phyloP scores from a whole-genome alignment of 2,329 filamentous ascomycete genomes.

The Incumbomyces lentus region DNA sequence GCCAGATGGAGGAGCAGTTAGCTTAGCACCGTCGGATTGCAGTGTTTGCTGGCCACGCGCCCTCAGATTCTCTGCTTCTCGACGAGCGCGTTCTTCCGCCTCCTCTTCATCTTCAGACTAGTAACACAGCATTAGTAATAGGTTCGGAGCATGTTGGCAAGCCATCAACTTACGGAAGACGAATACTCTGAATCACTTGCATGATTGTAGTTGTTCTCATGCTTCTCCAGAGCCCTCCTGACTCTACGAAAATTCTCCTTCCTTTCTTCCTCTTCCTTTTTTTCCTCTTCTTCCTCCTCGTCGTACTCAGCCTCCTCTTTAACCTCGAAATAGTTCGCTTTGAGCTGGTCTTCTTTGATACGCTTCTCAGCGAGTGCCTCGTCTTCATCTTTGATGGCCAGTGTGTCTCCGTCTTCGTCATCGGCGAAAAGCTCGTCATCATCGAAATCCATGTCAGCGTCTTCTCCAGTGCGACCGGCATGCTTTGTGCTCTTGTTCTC shows the following conservation, averaged over 20 bases:
- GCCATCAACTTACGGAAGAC: constrained; percentile 33
- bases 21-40: constrained; percentile 33
- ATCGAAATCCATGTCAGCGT: constrained; percentile 58
- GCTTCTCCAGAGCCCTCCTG: constrained; percentile 70
- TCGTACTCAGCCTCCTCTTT: constrained; percentile 62
- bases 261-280: constrained; percentile 53
- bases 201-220: constrained; percentile 80
- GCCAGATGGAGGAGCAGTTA: constrained; percentile 49
- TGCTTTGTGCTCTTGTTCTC: constrained; percentile 32
- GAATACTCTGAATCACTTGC: constrained; percentile 57
- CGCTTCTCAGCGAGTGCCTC: constrained; percentile 60
- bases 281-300: constrained; percentile 55
- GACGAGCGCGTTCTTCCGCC: constrained; percentile 47
- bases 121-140: constrained; percentile 20
- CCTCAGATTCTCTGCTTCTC: constrained; percentile 50
- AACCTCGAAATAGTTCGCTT: constrained; percentile 74
- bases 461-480: constrained; percentile 40
- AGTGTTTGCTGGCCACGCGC: constrained; percentile 27
- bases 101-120: constrained; percentile 46
- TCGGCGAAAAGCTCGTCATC: constrained; percentile 59
- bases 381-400: constrained; percentile 73
- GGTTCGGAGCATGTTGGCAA: constrained; percentile 24
- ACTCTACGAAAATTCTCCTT: constrained; percentile 66
- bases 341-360: constrained; percentile 71
- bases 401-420: constrained; percentile 64